Base-by-base conservation (phyloP, 2,329 filamentous ascomycete genomes). In the Penicillium occitanis region DNA sequence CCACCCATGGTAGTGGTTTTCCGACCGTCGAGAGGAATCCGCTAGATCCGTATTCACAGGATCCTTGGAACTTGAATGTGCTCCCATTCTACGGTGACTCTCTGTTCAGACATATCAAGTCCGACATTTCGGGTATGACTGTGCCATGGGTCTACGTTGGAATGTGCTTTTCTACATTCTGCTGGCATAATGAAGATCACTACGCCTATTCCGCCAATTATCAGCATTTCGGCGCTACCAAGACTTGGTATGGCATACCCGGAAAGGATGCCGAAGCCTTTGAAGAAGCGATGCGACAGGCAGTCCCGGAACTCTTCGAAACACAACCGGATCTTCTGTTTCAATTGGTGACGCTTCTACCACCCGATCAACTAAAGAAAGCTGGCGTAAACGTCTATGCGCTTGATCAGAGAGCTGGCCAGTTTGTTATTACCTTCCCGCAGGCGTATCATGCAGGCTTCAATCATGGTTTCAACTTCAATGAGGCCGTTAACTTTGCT, bases 131-230 rank as follows among this genome's bases (percentile, higher is more conserved):
- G 1, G 95, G 95, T 44, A 99, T 99, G 95, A 99, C 95, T 0
- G 94, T 99, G 7, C 95, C 95, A 0, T 99, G 95, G 95, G 88
- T 99, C 3, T 99, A 99, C 75, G 95, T 99, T 3, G 95, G 95
- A 68, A 99, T 99, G 95, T 96, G 96, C 46, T 99, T 99, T 76
- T 99, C 95, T 0, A 98, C 95, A 0, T 99, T 99, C 75, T 99
- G 95, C 78, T 99, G 95, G 95, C 95, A 99, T 77, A 97, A 97
- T 69, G 95, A 99, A 74, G 95, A 99, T 73, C 95, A 99, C 75
- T 97, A 97, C 75, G 90, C 95, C 1, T 99, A 98, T 76, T 99
- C 95, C 0, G 91, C 95, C 62, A 99, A 99, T 71, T 99, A 98
- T 73, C 95, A 99, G 76, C 95, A 99, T 73, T 96, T 99, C 73